phyloP scores from a whole-genome alignment of 176 grass and related monocot species.

The Ampelocalamus luodianensis region DNA sequence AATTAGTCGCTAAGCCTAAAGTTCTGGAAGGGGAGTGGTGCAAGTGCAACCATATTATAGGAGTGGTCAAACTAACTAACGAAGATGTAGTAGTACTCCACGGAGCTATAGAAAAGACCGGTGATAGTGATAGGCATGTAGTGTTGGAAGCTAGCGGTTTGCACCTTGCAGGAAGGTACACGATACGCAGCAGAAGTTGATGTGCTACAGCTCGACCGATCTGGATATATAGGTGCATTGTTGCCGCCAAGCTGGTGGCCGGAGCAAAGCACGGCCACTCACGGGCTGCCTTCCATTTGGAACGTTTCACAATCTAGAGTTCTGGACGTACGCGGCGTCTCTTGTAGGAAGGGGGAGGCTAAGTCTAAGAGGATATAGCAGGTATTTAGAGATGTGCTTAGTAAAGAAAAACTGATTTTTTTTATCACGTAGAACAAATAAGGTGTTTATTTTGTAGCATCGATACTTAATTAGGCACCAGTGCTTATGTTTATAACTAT shows the following conservation, averaged over 20 bases:
- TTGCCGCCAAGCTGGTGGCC: background rate
- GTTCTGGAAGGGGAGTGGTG: background rate
- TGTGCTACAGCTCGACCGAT: background rate
- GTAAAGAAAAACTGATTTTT: no score
- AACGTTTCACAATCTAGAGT: background rate
- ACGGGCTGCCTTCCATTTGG: conserved; percentile 39
- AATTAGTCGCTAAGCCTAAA: background rate
- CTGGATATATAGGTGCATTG: background rate
- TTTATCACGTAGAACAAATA: no score
- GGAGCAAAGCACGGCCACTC: conserved; percentile 21
- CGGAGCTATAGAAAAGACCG: background rate
- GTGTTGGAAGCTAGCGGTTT: conserved; percentile 23
- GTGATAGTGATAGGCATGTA: background rate
- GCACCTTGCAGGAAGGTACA: conserved; percentile 15
- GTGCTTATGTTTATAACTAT: no score
- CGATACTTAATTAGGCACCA: no score
- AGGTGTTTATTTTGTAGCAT: no score
- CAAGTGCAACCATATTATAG: background rate
- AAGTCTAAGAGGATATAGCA: no score
- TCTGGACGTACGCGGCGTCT: no score
- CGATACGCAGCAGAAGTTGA: background rate
- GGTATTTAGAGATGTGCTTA: no score
- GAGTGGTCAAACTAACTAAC: background rate
- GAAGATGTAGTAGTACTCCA: background rate
- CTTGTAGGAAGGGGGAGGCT: no score